Evolutionary conservation across 2,329 filamentous ascomycete species (phyloP), one percentile per base, ranked within the genome.

Genomic region (Akanthomyces lecanii): DNA sequence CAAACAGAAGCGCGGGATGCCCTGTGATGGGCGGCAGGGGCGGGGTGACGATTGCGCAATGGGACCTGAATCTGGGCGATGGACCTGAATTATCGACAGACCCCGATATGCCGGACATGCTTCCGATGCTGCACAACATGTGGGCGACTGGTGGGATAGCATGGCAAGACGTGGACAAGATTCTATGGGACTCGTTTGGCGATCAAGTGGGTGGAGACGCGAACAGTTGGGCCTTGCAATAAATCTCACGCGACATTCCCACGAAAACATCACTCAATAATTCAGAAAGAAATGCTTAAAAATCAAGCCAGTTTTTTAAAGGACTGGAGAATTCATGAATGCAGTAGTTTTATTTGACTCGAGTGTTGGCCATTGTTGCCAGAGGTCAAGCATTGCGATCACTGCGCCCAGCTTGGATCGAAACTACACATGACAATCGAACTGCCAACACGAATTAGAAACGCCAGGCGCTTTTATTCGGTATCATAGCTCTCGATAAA

Each of bases 91-190:
- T 45, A 5, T 47, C 50, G 21, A 45, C 28, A 5, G 58, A 54
- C 45, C 48, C 48, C 16, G 40, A 61, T 25, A 45, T 61, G 50
- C 40, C 58, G 25, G 38, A 63, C 40, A 44, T 52, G 36, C 38
- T 63, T 28, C 61, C 54, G 10, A 28, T 63, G 54, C 38, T 63
- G 28, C 61, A 59, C 18, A 25, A 47, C 4, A 38, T 63, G 40
- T 63, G 54, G 61, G 23, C 47, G 25, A 59, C 61, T 4, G 55
- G n/a, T 3, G 40, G 53, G 6, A 14, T 63, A 25, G 45, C 18
- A 42, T 63, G 54, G 61, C 50, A 56, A n/a, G 55, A 63, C 21
- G 1, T 38, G 57, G 52, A 47, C 48, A 54, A 45, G 30, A 36
- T 54, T 30, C 25, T 38, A 28, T 61, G 38, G 48, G 40, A 61